phyloP scores from a whole-genome alignment of 345 rosid genomes.

The Mercurialis annua region DNA sequence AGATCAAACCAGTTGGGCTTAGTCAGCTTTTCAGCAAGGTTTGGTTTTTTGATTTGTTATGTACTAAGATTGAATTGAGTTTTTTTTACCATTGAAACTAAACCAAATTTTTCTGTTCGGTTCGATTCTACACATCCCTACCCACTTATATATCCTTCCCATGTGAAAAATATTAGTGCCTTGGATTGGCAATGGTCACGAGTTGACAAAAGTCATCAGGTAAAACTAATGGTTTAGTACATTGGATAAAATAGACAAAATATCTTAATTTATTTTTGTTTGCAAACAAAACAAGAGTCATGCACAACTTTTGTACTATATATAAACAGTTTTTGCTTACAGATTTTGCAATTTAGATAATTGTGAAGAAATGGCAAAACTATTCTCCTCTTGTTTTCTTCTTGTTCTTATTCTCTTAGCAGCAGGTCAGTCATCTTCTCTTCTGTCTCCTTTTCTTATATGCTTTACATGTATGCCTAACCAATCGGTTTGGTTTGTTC shows the following conservation, averaged over 20 bases:
- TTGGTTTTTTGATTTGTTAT: no score
- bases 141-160: no score
- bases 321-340: neutral
- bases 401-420: slow-evolving; percentile 4
- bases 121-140: no score
- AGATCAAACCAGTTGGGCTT: no score
- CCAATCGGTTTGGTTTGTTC: no score
- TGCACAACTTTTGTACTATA: neutral
- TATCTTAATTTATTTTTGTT: neutral
- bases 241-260: neutral
- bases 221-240: neutral
- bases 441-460: neutral
- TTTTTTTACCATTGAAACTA: no score
- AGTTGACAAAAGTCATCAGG: neutral
- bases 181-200: neutral
- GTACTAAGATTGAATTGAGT: no score
- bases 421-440: neutral
- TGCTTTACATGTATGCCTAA: no score
- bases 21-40: no score
- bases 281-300: neutral
- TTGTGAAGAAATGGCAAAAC: slow-evolving; percentile 10
- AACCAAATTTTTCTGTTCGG: no score
- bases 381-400: slow-evolving; percentile 5
- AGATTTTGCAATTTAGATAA: neutral
- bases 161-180: neutral